Base-by-base conservation (phyloP, 1,284 basidiomycete genomes). In the Erythrobasidium hasegawianum region DNA sequence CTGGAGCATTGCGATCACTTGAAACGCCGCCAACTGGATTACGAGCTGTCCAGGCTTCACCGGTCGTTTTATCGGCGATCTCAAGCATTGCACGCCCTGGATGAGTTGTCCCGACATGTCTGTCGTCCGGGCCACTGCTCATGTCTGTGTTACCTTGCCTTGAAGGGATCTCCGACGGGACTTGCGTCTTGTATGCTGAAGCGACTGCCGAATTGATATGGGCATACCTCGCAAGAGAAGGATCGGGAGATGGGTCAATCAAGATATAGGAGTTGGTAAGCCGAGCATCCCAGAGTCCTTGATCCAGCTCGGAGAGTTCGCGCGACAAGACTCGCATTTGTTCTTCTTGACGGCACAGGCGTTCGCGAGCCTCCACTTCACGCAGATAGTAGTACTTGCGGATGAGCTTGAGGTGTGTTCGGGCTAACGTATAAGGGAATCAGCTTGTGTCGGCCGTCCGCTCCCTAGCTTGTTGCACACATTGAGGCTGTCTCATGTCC, bases 321-420 rank as follows among this genome's bases (percentile, higher is more conserved):
- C 26, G n/a, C 50, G 24, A 29, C 43, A 57, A 43, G 4, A 24
- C 49, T 33, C 27, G 53, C 45, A 65, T 65, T 33, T 39, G 43
- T 9, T 52, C 62, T 49, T 65, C 62, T 26, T 65, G 55, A 7
- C 24, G 9, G 14, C 27, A n/a, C 20, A 65, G 43, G 16, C 54
- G 41, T 14, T 50, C 29, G 11, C 56, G 11, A 16, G 54, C 33
- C 24, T 65, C 55, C 2, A n/a, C 33, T 13, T 57, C 55, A 18
- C 62, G 24, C 27, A 27, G 29, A 8, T 24, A 45, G 29, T 65
- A 65, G 56, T 39, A 52, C 56, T 58, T 57, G 16, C 62, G 10
- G 2, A 56, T 56, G 13, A 65, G n/a, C 41, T 29, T 20, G 33
- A 65, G 41, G 27, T 49, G 18, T 41, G 38, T 38, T 16, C 56